phyloP scores from a whole-genome alignment of 352 stramenopile species.

The Globisporangium megalacanthum region DNA sequence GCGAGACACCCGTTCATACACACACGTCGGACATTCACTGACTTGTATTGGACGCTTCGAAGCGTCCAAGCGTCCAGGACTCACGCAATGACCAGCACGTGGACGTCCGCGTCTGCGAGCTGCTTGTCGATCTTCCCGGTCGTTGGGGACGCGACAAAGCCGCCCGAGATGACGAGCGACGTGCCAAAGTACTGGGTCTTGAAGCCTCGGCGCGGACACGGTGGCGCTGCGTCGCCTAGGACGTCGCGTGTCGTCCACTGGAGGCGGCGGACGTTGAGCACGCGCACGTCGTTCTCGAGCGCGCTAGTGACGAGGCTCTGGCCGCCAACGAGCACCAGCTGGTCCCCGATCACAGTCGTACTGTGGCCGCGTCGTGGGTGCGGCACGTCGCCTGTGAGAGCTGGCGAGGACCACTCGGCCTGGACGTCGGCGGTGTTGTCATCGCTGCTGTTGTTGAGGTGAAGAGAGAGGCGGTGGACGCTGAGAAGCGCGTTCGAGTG shows the following conservation, averaged over 20 bases:
- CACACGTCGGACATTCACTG: not conserved
- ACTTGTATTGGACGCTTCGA: not conserved
- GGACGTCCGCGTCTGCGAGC: constrained; percentile 55
- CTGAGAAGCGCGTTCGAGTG: constrained; percentile 59
- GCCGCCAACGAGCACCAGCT: constrained; percentile 59
- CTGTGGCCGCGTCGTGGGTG: constrained; percentile 50
- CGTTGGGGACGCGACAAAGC: constrained; percentile 40
- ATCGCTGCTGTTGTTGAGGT: not conserved
- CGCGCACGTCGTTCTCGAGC: constrained; percentile 42
- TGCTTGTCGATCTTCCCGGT: constrained; percentile 45
- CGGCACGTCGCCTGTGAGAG: constrained; percentile 31
- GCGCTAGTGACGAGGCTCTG: constrained; percentile 43
- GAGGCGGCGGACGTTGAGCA: constrained; percentile 29
- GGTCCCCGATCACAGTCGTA: constrained; percentile 45
- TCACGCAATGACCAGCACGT: constrained; percentile 29
- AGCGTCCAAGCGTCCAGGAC: not conserved
- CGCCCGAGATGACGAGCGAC: constrained; percentile 64
- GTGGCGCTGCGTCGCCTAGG: constrained; percentile 17
- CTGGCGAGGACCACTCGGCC: constrained; percentile 34
- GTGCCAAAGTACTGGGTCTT: constrained; percentile 79
- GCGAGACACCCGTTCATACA: constrained; percentile 1
- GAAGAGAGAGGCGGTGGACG: constrained; percentile 30
- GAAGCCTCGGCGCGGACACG: constrained; percentile 63
- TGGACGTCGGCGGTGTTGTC: constrained; percentile 6
- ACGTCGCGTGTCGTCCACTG: constrained; percentile 32